Evolutionary conservation across 2,329 filamentous ascomycete genomes (phyloP).

Genomic region (Venturia aucupariae): DNA sequence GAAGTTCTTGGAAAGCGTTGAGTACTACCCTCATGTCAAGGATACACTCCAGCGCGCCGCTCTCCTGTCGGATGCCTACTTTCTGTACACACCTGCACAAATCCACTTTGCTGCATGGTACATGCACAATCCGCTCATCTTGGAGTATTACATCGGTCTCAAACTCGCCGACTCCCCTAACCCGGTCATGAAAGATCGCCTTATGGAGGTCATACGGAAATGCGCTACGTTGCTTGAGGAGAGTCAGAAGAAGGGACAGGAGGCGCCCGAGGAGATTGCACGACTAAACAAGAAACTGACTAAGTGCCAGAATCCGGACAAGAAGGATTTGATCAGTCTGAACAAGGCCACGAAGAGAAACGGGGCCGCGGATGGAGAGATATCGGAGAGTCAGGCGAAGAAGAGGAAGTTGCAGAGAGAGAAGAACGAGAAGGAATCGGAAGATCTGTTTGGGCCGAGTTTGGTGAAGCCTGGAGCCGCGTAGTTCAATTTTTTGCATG

Average conservation of each 20-base stretch:
- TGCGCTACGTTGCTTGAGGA: conserved; percentile 32
- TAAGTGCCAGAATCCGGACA: conserved; percentile 64
- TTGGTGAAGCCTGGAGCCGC: conserved; percentile 6
- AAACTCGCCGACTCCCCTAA: conserved; percentile 28
- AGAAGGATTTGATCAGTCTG: conserved; percentile 60
- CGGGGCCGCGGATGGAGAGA: conserved; percentile 25
- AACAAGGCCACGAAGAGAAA: conserved; percentile 51
- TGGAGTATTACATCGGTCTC: conserved; percentile 35
- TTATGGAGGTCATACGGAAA: conserved; percentile 29
- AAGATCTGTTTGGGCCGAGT: conserved; percentile 37
- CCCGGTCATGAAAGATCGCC: conserved; percentile 22
- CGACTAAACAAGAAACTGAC: conserved; percentile 58
- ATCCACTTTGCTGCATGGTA: conserved; percentile 79
- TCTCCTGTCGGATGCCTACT: conserved; percentile 88
- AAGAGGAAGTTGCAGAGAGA: conserved; percentile 36
- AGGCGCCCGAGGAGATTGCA: conserved; percentile 37
- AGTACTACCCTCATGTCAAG: conserved; percentile 47
- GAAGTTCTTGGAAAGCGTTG: conserved; percentile 15
- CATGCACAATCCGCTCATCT: conserved; percentile 61
- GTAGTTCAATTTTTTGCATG: neutral
- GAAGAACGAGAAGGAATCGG: conserved; percentile 33
- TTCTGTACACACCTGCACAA: conserved; percentile 88
- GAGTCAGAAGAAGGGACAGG: conserved; percentile 16
- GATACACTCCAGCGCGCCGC: conserved; percentile 51
- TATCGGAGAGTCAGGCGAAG: conserved; percentile 36